Evolutionary conservation across 495 filamentous ascomycete species (phyloP), one percentile per base, ranked within the genome.

Genomic region (Rusavskia elegans): DNA sequence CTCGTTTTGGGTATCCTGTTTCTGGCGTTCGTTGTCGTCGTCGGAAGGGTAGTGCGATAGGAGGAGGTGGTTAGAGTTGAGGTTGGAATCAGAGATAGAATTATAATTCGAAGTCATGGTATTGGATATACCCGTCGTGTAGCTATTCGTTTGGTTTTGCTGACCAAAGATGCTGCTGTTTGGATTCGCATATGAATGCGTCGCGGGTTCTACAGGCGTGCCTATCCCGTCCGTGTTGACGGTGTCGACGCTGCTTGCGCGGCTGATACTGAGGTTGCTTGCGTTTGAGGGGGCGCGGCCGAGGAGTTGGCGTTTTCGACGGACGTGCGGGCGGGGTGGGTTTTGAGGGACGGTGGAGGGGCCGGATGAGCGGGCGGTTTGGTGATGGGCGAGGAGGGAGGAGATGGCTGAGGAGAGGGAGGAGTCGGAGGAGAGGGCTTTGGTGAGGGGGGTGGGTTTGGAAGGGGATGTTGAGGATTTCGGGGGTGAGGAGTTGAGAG

Each of bases 141-240:
- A 8, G 29, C 3, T 30, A 30, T 30, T 30, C 29, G 29, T 30
- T 30, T 30, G 29, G 8, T 30, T 30, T 30, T 30, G 29, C 29
- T 30, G 29, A 30, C 3, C 51, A 20, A 57, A 59, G 23, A 59
- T 59, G 27, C 59, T 58, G 17, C 60, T 52, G 45, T 66, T 66
- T 9, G 48, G 41, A 14, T 68, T 65, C 16, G 68, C 64, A 35
- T 63, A 63, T 7, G 55, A 58, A 38, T 67, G 59, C 1, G 25
- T 4, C 25, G 66, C 69, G 29, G 65, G 67, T 44, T 73, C 71
- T 10, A 74, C 49, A 14, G 68, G 66, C 42, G 65, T 71, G 23
- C 73, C 74, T 30, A 70, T 59, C 16, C 74, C 74, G 48, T 77
- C 74, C 30, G 73, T 74, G 54, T 77, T 75, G n/a, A 76, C 60